Conservation (phyloP, 192 early-diverging fungal genomes). For the Gigaspora rosea region DNA sequence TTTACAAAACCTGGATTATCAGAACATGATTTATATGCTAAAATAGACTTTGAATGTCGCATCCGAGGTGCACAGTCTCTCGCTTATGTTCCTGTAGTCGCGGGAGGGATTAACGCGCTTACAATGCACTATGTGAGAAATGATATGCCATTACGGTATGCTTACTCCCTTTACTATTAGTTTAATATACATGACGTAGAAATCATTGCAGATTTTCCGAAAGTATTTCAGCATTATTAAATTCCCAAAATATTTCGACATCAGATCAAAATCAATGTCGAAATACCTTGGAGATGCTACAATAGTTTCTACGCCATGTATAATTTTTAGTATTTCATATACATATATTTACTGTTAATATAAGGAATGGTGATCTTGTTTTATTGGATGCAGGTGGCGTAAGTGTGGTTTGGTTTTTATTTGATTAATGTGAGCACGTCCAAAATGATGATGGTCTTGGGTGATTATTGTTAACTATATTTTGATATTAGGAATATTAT, state of each 20-base stretch:
- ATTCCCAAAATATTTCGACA: no score
- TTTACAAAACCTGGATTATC: constrained; percentile 66
- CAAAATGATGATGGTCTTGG: neutral
- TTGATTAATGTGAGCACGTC: neutral
- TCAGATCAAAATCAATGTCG: no score
- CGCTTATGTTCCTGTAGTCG: constrained; percentile 97
- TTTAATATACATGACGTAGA: no score
- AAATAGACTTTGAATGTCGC: constrained; percentile 72
- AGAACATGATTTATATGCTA: constrained; percentile 77
- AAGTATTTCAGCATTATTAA: no score
- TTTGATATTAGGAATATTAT: constrained; percentile 64
- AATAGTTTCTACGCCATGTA: no score
- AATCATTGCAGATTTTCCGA: no score
- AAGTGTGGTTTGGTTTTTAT: neutral
- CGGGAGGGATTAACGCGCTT: constrained; percentile 86
- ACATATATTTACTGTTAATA: neutral
- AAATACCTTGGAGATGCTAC: no score
- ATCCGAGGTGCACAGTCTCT: constrained; percentile 64
- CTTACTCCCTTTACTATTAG: no score
- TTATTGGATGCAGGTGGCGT: constrained; percentile 86
- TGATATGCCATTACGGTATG: constrained; percentile 58
- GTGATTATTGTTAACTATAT: neutral
- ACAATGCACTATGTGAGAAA: constrained; percentile 96
- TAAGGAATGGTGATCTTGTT: constrained; percentile 75
- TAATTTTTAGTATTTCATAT: neutral